These are phyloP conservation scores for Ciborinia camelliae DNA, from an alignment of 2,329 filamentous ascomycete species.

Conservation along the genomic window DNA sequence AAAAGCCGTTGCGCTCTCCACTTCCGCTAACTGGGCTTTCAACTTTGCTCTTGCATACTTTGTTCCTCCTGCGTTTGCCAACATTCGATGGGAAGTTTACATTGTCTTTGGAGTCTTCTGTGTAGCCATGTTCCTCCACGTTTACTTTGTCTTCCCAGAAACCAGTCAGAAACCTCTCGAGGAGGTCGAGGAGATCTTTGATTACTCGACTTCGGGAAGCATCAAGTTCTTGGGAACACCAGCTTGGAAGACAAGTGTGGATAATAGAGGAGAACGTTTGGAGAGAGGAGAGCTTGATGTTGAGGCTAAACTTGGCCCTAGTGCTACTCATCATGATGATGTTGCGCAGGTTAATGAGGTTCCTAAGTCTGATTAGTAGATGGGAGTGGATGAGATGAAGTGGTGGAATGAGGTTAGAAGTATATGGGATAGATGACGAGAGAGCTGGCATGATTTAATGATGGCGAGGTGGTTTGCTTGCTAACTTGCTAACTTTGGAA, in stretches of 20 bases:
- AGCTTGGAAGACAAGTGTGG: slow-evolving; percentile 35
- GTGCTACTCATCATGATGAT: slow-evolving; percentile 6
- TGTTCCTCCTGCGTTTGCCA: slow-evolving; percentile 45
- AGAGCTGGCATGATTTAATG: not conserved
- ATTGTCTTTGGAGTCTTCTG: slow-evolving; percentile 53
- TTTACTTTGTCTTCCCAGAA: slow-evolving; percentile 55
- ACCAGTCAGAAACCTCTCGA: slow-evolving; percentile 54
- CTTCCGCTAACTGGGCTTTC: slow-evolving; percentile 50
- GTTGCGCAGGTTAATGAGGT: slow-evolving; percentile 8
- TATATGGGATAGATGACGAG: not conserved
- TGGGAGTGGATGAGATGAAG: no score
- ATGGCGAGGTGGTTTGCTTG: not conserved
- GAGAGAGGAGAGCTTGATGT: slow-evolving; percentile 34
- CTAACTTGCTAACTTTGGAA: not conserved
- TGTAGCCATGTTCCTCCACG: slow-evolving; percentile 48
- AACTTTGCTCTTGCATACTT: slow-evolving; percentile 50
- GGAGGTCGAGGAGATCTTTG: slow-evolving; percentile 50
- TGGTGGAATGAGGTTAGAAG: no score
- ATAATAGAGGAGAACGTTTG: slow-evolving; percentile 25
- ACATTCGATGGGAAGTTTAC: slow-evolving; percentile 51
- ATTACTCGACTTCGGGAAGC: slow-evolving; percentile 36
- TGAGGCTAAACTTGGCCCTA: slow-evolving; percentile 31
- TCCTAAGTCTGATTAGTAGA: slow-evolving; percentile 12
- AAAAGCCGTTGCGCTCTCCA: slow-evolving; percentile 52
- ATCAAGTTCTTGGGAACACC: slow-evolving; percentile 33